These are phyloP conservation scores for Lithospermum erythrorhizon DNA, from an alignment of 257 asterid species.

Conservation along the genomic window DNA sequence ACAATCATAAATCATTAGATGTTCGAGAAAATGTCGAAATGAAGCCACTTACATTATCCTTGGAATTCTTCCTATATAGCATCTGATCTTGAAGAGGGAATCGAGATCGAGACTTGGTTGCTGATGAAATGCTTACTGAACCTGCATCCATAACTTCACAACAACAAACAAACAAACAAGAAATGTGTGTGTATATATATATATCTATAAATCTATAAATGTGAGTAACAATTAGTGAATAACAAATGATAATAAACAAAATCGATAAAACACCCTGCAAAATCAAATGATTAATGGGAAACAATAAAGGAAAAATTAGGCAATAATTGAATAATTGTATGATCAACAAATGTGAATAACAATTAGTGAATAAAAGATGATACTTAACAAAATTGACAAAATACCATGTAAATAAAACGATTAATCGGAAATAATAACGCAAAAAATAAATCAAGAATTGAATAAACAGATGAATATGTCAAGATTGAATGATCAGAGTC, in stretches of 20 bases:
- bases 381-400: not conserved
- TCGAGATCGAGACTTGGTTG: not conserved
- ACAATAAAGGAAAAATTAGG: no score
- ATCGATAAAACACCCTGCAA: not conserved
- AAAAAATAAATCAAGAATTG: no score
- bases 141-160: conserved; percentile 3
- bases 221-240: no score
- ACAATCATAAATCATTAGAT: not conserved
- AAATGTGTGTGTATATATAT: not conserved
- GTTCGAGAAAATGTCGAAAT: not conserved
- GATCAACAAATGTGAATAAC: no score
- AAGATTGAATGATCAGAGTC: no score
- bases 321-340: no score
- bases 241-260: no score
- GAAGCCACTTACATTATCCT: not conserved
- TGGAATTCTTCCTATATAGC: not conserved
- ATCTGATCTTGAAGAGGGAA: not conserved
- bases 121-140: not conserved
- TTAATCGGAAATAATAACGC: no score
- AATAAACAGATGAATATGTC: no score
- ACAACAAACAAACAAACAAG: conserved; percentile 3
- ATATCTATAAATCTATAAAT: not conserved
- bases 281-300: not conserved
- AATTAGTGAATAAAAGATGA: no score
- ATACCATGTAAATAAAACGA: not conserved